Conservation (phyloP, 371 early-diverging fungal genomes). For the Smittium mucronatum region DNA sequence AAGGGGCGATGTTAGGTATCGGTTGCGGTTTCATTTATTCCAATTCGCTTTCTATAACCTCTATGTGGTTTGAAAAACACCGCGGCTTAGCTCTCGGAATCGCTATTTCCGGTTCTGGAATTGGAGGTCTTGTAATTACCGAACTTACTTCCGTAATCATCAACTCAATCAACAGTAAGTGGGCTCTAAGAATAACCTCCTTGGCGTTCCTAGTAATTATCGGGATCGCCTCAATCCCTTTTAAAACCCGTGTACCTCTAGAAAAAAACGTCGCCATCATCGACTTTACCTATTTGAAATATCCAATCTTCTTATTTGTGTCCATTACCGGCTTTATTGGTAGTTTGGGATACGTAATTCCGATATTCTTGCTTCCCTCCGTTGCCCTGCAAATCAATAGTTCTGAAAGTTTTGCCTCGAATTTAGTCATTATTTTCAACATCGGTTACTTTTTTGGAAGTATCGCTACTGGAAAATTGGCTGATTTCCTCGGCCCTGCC, state of each 20-base stretch:
- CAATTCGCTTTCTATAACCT: conserved; percentile 39
- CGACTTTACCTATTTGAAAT: conserved; percentile 25
- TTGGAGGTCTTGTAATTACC: conserved; percentile 54
- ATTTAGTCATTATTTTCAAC: conserved; percentile 34
- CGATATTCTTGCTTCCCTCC: conserved; percentile 36
- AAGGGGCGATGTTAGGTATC: conserved; percentile 51
- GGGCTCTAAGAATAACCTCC: conserved; percentile 37
- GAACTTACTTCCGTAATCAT: conserved; percentile 32
- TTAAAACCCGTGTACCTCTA: conserved; percentile 32
- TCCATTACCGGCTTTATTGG: conserved; percentile 18
- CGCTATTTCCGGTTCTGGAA: conserved; percentile 50
- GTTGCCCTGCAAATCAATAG: conserved; percentile 28
- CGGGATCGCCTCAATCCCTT: conserved; percentile 32
- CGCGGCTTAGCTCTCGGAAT: conserved; percentile 64
- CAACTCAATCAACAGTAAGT: conserved; percentile 24
- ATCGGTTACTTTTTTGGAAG: conserved; percentile 31
- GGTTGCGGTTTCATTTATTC: conserved; percentile 48
- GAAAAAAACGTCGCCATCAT: conserved; percentile 21
- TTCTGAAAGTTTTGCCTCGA: conserved; percentile 24
- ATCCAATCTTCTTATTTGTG: conserved; percentile 23
- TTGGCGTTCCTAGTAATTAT: conserved; percentile 21
- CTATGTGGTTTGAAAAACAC: conserved; percentile 62
- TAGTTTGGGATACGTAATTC: conserved; percentile 35
- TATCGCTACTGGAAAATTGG: conserved; percentile 31
- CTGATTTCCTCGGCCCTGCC: conserved; percentile 33